Evolutionary conservation across 352 stramenopile species (phyloP).

Genomic region (Phytophthora idaei): DNA sequence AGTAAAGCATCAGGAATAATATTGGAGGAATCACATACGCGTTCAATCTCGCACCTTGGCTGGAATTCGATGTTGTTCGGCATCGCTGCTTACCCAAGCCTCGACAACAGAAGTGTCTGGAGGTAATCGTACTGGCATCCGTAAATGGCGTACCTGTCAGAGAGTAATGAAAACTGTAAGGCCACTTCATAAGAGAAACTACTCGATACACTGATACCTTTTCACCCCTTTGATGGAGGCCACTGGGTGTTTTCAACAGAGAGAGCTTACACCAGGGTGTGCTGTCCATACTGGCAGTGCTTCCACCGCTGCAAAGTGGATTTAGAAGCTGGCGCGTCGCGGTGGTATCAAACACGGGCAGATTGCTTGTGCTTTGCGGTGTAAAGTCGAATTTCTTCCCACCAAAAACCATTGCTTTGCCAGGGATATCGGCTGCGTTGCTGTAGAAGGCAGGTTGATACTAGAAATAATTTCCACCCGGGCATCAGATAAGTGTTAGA

Average conservation of each 20-base stretch:
- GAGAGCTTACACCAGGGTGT: conserved; percentile 33
- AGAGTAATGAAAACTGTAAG: background rate
- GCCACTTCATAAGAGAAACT: background rate
- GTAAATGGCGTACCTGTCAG: conserved; percentile 40
- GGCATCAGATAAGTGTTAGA: conserved; percentile 1
- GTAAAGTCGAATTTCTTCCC: conserved; percentile 74
- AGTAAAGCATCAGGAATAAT: conserved; percentile 3
- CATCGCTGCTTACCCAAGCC: conserved; percentile 39
- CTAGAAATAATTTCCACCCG: conserved; percentile 32
- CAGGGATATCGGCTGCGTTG: conserved; percentile 58
- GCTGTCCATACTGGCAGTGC: background rate
- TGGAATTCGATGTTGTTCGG: background rate
- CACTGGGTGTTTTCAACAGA: conserved; percentile 12
- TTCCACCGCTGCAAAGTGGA: conserved; percentile 4
- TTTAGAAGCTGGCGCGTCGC: conserved; percentile 16
- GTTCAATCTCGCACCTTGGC: conserved; percentile 31
- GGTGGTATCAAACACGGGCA: conserved; percentile 56
- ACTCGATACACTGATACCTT: conserved; percentile 24
- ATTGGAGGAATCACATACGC: background rate
- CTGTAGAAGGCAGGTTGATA: conserved; percentile 66
- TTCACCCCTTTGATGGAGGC: background rate
- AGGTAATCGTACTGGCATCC: conserved; percentile 47
- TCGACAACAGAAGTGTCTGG: conserved; percentile 37
- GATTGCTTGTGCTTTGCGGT: conserved; percentile 37
- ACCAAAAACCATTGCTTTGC: conserved; percentile 77